phyloP scores from a whole-genome alignment of 139 green algal genomes.

The Chlamydomonas eustigma region DNA sequence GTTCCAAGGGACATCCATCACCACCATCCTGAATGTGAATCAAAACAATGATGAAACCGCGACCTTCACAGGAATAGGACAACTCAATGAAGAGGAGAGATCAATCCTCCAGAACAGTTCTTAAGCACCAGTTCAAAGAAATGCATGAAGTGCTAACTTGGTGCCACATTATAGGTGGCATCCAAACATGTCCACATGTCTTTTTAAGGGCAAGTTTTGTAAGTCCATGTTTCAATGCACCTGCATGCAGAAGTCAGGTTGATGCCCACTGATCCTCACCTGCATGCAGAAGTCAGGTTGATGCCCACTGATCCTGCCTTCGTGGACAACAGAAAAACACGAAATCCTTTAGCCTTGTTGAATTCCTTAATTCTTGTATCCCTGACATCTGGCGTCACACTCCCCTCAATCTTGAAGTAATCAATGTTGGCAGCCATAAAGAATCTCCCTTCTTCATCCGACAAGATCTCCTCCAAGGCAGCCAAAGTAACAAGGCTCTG shows the following conservation, averaged over 20 bases:
- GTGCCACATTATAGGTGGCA: too few relatives aligned
- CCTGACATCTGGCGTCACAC: neutral
- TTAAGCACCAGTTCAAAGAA: too few relatives aligned
- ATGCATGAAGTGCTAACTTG: too few relatives aligned
- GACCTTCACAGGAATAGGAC: too few relatives aligned
- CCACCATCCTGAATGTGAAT: constrained; percentile 36
- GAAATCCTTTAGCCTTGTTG: neutral
- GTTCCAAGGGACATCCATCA: constrained; percentile 53
- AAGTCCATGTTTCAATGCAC: too few relatives aligned
- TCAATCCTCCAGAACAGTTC: too few relatives aligned
- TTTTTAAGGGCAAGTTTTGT: too few relatives aligned
- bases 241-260: neutral
- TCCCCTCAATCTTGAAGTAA: neutral
- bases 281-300: constrained; percentile 50
- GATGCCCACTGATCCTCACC: neutral
- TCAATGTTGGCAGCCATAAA: neutral
- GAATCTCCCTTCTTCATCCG: neutral
- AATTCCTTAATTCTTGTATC: neutral
- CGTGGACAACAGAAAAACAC: constrained; percentile 49
- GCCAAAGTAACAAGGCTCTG: constrained; percentile 25
- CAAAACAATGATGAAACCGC: too few relatives aligned
- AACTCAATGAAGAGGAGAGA: too few relatives aligned
- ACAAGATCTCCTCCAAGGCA: constrained; percentile 15
- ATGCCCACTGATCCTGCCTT: constrained; percentile 49
- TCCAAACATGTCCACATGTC: too few relatives aligned